Evolutionary conservation across 202 grass and related monocot species (phyloP).

Genomic region (Panicum hallii): DNA sequence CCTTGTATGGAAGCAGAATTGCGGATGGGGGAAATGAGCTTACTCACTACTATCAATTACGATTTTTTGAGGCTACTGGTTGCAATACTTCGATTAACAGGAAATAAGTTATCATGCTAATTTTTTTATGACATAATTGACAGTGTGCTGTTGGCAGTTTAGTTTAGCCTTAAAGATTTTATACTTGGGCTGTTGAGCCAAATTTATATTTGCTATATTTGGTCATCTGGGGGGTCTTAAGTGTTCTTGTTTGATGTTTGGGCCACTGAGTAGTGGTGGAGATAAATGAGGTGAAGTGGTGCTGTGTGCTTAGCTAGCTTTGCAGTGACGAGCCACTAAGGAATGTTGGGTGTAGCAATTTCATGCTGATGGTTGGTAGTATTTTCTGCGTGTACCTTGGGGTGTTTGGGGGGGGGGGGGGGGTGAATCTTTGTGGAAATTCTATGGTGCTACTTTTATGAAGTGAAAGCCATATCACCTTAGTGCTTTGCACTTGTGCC

Average conservation of each 20-base stretch:
- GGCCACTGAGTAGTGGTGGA: neutral
- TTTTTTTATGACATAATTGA: neutral
- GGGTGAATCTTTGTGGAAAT: constrained; percentile 55
- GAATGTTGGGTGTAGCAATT: constrained; percentile 44
- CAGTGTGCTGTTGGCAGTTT: constrained; percentile 5
- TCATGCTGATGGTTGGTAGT: constrained; percentile 47
- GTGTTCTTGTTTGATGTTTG: neutral
- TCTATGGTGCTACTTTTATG: constrained; percentile 69
- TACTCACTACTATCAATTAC: neutral
- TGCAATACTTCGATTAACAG: constrained; percentile 12
- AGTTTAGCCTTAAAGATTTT: neutral
- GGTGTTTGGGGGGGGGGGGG: neutral
- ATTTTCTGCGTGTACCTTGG: constrained; percentile 42
- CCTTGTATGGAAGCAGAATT: neutral
- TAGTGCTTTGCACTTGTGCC: constrained; percentile 84
- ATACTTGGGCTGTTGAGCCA: neutral
- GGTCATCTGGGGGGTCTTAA: neutral
- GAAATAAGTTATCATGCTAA: constrained; percentile 14
- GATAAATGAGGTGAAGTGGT: neutral
- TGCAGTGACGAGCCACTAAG: constrained; percentile 42
- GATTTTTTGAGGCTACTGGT: neutral
- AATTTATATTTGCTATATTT: constrained; percentile 20
- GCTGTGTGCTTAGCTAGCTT: constrained; percentile 15
- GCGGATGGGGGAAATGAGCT: neutral
- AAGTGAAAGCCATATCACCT: constrained; percentile 67